Evolutionary conservation across 2,329 filamentous ascomycete species (phyloP).

Genomic region (Colletotrichum nymphaeae): DNA sequence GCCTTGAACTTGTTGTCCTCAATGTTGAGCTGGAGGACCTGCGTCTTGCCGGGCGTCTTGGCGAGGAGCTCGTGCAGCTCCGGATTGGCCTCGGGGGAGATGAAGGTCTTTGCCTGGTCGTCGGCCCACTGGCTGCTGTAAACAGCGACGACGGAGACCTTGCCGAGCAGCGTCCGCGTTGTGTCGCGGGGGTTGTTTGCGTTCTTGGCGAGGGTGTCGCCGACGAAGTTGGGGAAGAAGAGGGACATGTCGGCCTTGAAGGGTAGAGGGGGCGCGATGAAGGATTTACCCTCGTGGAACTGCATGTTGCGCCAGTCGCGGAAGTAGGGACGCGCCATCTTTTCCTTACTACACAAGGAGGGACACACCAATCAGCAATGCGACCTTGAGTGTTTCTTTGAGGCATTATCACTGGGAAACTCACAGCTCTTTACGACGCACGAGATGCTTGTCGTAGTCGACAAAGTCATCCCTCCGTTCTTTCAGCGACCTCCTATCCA

Average conservation of each 20-base stretch:
- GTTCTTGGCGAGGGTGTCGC: constrained; percentile 77
- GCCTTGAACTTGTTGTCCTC: constrained; percentile 82
- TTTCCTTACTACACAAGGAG: constrained; percentile 66
- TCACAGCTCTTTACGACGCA: constrained; percentile 80
- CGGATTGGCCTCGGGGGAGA: constrained; percentile 73
- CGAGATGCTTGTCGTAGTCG: constrained; percentile 86
- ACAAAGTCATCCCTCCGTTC: constrained; percentile 84
- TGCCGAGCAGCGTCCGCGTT: constrained; percentile 78
- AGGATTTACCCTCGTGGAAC: constrained; percentile 90
- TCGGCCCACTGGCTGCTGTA: constrained; percentile 90
- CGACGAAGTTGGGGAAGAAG: constrained; percentile 93
- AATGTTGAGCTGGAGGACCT: constrained; percentile 88
- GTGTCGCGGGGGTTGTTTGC: constrained; percentile 70
- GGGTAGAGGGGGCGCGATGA: constrained; percentile 83
- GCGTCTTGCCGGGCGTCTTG: constrained; percentile 61
- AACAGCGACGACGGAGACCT: constrained; percentile 81
- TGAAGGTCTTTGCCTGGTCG: constrained; percentile 80
- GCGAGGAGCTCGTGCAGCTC: constrained; percentile 73
- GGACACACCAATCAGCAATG: not conserved
- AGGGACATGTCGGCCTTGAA: constrained; percentile 86
- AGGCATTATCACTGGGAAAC: constrained; percentile 35
- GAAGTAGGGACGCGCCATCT: constrained; percentile 91
- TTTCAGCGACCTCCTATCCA: constrained; percentile 73
- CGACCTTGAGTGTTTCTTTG: not conserved
- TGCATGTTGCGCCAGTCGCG: constrained; percentile 91